These are phyloP conservation scores for Vanderwaltozyma polyspora DNA, from an alignment of 805 yeast genomes.

Conservation along the genomic window DNA sequence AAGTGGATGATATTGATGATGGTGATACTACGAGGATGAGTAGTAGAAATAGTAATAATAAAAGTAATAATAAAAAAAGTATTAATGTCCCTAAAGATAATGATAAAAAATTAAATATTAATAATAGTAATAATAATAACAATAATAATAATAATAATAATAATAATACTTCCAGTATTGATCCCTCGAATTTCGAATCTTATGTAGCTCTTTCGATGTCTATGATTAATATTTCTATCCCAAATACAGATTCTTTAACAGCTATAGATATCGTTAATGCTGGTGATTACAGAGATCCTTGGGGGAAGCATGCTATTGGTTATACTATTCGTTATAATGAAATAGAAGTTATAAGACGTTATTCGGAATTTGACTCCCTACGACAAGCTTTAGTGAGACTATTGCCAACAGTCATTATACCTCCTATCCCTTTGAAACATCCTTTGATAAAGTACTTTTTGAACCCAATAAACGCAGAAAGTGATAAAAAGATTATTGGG, in stretches of 20 bases:
- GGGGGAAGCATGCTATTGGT: slow-evolving; percentile 64
- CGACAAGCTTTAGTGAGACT: slow-evolving; percentile 58
- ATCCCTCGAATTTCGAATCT: slow-evolving; percentile 9
- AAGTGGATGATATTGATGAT: background rate
- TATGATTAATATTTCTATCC: slow-evolving; percentile 8
- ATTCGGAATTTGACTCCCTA: slow-evolving; percentile 83
- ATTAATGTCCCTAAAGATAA: background rate
- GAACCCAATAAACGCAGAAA: slow-evolving; percentile 34
- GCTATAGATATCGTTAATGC: slow-evolving; percentile 58
- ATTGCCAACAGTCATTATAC: slow-evolving; percentile 74
- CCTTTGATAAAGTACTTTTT: slow-evolving; percentile 39
- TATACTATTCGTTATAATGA: slow-evolving; percentile 65
- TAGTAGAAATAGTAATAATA: background rate
- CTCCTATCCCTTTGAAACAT: slow-evolving; percentile 89
- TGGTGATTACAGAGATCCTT: slow-evolving; percentile 74
- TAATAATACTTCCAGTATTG: no score
- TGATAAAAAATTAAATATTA: background rate
- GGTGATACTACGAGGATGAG: background rate
- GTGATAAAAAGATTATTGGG: slow-evolving; percentile 39
- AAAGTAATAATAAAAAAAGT: background rate
- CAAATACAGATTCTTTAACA: slow-evolving; percentile 3
- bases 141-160: background rate
- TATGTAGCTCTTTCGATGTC: slow-evolving; percentile 22
- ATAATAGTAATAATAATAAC: no score
- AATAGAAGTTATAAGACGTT: slow-evolving; percentile 61